Percentiles rank a stretch among this genome's conserved stretches.
These are phyloP conservation scores for Globisporangium okanoganense DNA, from an alignment of 352 stramenopile genomes.

Conservation along the genomic window DNA sequence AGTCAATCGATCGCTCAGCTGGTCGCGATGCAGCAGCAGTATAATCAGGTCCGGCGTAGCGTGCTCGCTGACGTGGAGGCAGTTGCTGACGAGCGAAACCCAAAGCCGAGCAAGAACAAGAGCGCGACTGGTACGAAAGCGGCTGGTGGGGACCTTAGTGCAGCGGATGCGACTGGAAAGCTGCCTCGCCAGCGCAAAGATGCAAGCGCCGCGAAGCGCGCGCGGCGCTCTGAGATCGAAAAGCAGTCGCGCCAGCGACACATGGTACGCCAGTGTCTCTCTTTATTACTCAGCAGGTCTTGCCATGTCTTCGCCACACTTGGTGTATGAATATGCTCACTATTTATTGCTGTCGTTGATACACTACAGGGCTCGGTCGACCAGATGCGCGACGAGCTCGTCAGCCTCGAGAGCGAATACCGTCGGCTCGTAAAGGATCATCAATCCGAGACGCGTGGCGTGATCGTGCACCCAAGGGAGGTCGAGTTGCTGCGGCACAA, in stretches of 20 bases:
- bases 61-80: background rate
- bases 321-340: background rate
- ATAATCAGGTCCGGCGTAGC: background rate
- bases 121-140: background rate
- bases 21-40: conserved; percentile 2
- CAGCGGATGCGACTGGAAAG: background rate
- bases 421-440: conserved; percentile 23
- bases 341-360: background rate
- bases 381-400: conserved; percentile 50
- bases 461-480: conserved; percentile 27
- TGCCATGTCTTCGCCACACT: no score
- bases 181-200: conserved; percentile 4
- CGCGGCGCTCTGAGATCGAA: conserved; percentile 57
- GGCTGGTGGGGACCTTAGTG: background rate
- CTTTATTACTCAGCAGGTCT: no score
- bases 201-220: conserved; percentile 26
- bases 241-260: conserved; percentile 51
- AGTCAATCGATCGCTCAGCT: background rate
- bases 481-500: conserved; percentile 23
- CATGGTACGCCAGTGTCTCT: conserved; percentile 1
- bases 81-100: background rate
- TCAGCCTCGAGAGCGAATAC: conserved; percentile 44
- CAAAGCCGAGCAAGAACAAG: background rate
- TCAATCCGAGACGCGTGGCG: conserved; percentile 18
- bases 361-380: conserved; percentile 33